These are phyloP conservation scores for Tuber microsphaerosporum DNA, from an alignment of 495 filamentous ascomycete species.

Conservation along the genomic window DNA sequence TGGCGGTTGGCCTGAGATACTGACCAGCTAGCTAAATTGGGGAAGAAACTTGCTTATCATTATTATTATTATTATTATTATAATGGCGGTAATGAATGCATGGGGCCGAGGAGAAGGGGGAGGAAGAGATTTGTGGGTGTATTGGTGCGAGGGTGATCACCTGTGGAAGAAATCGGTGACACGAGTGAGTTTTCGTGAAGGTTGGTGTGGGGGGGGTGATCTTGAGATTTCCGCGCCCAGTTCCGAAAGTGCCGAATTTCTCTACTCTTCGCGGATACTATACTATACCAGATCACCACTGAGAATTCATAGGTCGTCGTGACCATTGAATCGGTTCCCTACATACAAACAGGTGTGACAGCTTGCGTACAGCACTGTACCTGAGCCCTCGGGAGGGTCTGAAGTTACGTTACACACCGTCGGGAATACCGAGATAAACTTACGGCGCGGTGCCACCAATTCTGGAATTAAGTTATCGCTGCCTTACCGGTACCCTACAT, in stretches of 20 bases:
- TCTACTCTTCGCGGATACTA: background rate
- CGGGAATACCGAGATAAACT: background rate
- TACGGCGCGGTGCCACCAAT: background rate
- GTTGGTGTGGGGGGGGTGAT: background rate
- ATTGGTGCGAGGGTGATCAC: background rate
- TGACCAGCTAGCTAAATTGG: background rate
- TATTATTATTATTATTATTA: too few species aligned
- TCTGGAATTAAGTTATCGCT: background rate
- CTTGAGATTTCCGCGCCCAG: background rate
- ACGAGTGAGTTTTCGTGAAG: constrained; percentile 2
- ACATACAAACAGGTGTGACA: background rate
- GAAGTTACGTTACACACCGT: background rate
- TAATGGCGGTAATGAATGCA: background rate
- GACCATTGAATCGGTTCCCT: background rate
- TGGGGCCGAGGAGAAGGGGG: background rate
- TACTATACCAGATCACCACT: background rate
- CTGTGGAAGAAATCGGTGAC: background rate
- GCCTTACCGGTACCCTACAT: background rate
- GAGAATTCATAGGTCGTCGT: background rate
- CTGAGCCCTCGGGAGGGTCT: background rate
- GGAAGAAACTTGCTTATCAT: background rate
- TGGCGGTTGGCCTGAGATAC: background rate
- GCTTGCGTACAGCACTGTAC: background rate
- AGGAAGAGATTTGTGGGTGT: background rate
- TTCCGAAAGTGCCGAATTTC: background rate